Conservation (phyloP, 805 yeast genomes). For the Maudiozyma saulgeensis region DNA sequence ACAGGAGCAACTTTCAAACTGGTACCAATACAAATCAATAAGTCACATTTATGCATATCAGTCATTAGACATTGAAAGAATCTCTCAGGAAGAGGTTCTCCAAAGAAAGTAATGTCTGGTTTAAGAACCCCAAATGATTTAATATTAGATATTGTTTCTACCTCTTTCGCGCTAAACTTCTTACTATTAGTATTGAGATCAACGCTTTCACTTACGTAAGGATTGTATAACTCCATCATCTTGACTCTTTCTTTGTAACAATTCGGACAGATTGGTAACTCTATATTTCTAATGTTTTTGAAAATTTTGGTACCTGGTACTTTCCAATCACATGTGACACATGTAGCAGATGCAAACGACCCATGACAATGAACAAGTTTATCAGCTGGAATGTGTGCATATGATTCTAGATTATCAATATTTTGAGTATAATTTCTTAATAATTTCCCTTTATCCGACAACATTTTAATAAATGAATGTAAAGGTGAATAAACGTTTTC, state of each 20-base stretch:
- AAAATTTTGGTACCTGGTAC: constrained; percentile 59
- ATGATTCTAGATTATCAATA: constrained; percentile 74
- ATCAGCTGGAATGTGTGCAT: constrained; percentile 60
- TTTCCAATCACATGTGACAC: constrained; percentile 62
- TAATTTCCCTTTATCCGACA: constrained; percentile 67
- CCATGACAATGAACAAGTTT: constrained; percentile 86
- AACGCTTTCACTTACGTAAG: constrained; percentile 1
- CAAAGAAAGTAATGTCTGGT: constrained; percentile 89
- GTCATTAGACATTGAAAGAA: constrained; percentile 51
- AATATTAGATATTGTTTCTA: constrained; percentile 8
- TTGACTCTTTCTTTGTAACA: constrained; percentile 41
- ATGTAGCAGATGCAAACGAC: constrained; percentile 78
- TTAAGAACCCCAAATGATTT: constrained; percentile 73
- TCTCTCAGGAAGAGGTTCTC: constrained; percentile 65
- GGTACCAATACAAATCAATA: constrained; percentile 79
- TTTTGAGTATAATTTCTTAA: constrained; percentile 84
- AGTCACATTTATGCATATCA: constrained; percentile 64
- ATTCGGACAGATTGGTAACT: constrained; percentile 63
- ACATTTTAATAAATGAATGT: constrained; percentile 65
- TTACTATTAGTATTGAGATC: not conserved
- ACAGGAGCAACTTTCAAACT: constrained; percentile 93
- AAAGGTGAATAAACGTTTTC: constrained; percentile 57
- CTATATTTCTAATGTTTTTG: constrained; percentile 45
- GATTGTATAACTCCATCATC: constrained; percentile 14
- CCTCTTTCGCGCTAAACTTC: not conserved